Percentiles rank a stretch among this genome's conserved stretches.
phyloP scores from a whole-genome alignment of 1,139 yeast species.

The Taphrina betulina region DNA sequence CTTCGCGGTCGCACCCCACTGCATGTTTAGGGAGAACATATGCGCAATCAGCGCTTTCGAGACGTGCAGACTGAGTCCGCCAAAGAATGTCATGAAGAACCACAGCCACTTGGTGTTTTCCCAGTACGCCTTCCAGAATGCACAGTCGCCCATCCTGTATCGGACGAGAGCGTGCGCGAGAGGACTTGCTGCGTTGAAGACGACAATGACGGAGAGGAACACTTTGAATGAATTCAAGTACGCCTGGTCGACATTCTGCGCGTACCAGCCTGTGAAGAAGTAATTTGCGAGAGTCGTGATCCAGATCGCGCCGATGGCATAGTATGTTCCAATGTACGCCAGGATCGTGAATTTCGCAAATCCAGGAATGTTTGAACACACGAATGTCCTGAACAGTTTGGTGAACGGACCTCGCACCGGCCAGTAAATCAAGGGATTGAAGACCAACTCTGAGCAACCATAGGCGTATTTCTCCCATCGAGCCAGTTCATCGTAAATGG shows the following conservation, averaged over 20 bases:
- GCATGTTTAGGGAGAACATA: slow-evolving; percentile 36
- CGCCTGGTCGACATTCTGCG: slow-evolving; percentile 34
- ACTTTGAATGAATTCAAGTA: slow-evolving; percentile 35
- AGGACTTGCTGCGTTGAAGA: slow-evolving; percentile 36
- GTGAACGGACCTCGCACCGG: slow-evolving; percentile 33
- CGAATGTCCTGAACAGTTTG: slow-evolving; percentile 35
- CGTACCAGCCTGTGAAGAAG: slow-evolving; percentile 37
- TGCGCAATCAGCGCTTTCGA: slow-evolving; percentile 36
- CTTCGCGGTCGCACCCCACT: slow-evolving; percentile 38
- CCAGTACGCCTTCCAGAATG: slow-evolving; percentile 26
- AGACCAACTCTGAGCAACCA: slow-evolving; percentile 36
- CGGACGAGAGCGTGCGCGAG: slow-evolving; percentile 35
- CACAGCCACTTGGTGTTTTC: slow-evolving; percentile 16
- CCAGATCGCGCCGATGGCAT: slow-evolving; percentile 35
- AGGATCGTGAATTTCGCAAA: slow-evolving; percentile 37
- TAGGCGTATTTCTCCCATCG: slow-evolving; percentile 38
- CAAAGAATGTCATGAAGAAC: slow-evolving; percentile 35
- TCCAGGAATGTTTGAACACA: slow-evolving; percentile 33
- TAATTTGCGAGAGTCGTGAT: slow-evolving; percentile 34
- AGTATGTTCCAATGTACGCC: slow-evolving; percentile 37
- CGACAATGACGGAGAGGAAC: slow-evolving; percentile 34
- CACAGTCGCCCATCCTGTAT: slow-evolving; percentile 31
- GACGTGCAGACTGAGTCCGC: slow-evolving; percentile 36
- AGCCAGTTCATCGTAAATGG: slow-evolving; percentile 37
- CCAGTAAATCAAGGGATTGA: slow-evolving; percentile 35